Conservation (phyloP, 208 protist genomes). For the Histomonas meleagridis region DNA sequence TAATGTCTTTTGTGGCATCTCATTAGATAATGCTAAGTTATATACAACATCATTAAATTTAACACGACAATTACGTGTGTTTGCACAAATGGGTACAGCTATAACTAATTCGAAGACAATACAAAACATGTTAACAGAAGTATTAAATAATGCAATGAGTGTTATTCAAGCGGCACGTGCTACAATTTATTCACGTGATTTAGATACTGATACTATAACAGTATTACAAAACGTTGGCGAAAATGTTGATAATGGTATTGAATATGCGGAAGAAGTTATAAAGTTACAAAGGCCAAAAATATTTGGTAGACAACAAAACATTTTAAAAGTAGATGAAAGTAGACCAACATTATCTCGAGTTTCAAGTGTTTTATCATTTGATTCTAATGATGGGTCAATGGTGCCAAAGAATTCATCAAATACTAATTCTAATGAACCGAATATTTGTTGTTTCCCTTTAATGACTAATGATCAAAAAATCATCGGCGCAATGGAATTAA, state of each 20-base stretch:
- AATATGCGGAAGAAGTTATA: background rate
- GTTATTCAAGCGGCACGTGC: background rate
- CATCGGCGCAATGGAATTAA: background rate
- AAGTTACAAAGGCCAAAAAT: background rate
- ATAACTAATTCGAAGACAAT: background rate
- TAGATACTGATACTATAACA: background rate
- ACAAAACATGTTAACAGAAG: background rate
- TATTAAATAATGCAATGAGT: background rate
- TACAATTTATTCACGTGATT: background rate
- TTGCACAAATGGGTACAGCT: background rate
- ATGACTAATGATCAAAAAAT: too few species aligned
- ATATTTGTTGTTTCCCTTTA: too few species aligned
- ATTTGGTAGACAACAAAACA: too few species aligned
- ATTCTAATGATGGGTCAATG: too few species aligned
- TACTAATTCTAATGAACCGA: too few species aligned
- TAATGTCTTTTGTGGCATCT: constrained; percentile 16
- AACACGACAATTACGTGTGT: background rate
- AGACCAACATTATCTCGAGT: too few species aligned
- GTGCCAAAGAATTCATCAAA: too few species aligned
- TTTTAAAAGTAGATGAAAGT: too few species aligned
- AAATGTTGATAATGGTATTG: background rate
- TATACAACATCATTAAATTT: background rate
- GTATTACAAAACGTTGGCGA: background rate
- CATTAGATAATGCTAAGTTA: background rate
- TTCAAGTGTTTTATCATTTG: too few species aligned